Evolutionary conservation across 441 rosid genomes (phyloP).

Genomic region (Pelargonium citronellum): DNA sequence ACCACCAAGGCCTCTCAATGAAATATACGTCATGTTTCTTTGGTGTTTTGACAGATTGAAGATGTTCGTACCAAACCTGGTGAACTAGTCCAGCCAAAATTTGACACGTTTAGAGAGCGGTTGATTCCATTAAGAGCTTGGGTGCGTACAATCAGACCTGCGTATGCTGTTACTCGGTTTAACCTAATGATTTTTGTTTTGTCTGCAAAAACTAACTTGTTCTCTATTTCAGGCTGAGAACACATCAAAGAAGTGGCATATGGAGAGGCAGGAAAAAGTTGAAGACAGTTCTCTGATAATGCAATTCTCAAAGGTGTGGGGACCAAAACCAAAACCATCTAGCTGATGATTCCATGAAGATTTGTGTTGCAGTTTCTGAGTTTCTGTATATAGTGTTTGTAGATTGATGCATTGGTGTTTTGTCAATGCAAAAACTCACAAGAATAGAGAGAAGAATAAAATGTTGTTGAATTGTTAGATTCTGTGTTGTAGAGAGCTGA

Average conservation of each 20-base stretch:
- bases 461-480: too few species aligned
- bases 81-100: constrained; percentile 54
- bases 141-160: constrained; percentile 36
- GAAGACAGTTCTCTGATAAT: constrained; percentile 58
- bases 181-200: neutral
- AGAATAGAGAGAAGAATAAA: neutral
- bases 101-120: constrained; percentile 48
- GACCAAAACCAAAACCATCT: constrained; percentile 35
- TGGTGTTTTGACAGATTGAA: constrained; percentile 37
- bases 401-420: neutral
- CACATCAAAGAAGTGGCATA: constrained; percentile 61
- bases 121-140: constrained; percentile 58
- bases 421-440: neutral
- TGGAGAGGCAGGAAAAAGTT: constrained; percentile 37
- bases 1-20: too few species aligned
- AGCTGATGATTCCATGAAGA: constrained; percentile 12
- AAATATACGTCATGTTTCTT: too few species aligned
- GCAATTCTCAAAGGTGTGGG: constrained; percentile 59
- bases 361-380: neutral
- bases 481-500: too few species aligned
- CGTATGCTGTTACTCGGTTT: neutral
- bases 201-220: constrained; percentile 12
- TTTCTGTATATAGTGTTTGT: neutral
- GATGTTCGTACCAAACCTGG: constrained; percentile 53
- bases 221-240: constrained; percentile 44